phyloP scores from a whole-genome alignment of 2,329 filamentous ascomycete species.

The Fusarium compactum region DNA sequence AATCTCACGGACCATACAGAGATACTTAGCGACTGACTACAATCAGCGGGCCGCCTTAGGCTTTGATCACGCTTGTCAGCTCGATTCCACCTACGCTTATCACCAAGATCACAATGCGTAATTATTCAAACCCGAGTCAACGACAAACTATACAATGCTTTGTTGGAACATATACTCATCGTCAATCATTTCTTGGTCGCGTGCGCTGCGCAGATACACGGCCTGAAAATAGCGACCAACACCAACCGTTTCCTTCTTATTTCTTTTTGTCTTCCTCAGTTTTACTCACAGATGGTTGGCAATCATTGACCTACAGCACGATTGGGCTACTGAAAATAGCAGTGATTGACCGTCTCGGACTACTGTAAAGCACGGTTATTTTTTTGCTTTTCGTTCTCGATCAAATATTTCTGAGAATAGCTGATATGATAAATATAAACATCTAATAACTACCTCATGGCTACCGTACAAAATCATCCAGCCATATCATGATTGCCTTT shows the following conservation, averaged over 20 bases:
- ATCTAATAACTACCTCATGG: background rate
- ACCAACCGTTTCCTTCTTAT: background rate
- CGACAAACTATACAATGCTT: background rate
- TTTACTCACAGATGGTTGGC: conserved; percentile 10
- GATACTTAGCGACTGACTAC: conserved; percentile 32
- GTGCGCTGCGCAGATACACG: conserved; percentile 7
- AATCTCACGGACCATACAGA: conserved; percentile 38
- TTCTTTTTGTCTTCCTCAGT: background rate
- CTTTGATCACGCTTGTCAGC: conserved; percentile 26
- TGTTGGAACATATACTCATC: conserved; percentile 2
- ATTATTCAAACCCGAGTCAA: conserved; percentile 1
- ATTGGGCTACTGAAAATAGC: conserved; percentile 15
- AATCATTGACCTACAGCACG: conserved; percentile 33
- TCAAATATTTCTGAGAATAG: background rate
- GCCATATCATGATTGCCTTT: background rate
- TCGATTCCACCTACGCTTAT: conserved; percentile 10
- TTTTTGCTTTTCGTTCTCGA: conserved; percentile 11
- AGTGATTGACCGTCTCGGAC: conserved; percentile 5
- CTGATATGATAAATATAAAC: background rate
- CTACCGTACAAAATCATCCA: background rate
- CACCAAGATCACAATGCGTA: conserved; percentile 3
- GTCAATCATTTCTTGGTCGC: conserved; percentile 34
- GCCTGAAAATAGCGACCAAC: conserved; percentile 11
- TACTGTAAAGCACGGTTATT: background rate
- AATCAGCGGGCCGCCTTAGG: conserved; percentile 41